A percentile compares a stretch with the other conserved stretches of the same genome.
Evolutionary conservation across 306 rosid genomes (phyloP).

Genomic region (Leucaena leucocephala): DNA sequence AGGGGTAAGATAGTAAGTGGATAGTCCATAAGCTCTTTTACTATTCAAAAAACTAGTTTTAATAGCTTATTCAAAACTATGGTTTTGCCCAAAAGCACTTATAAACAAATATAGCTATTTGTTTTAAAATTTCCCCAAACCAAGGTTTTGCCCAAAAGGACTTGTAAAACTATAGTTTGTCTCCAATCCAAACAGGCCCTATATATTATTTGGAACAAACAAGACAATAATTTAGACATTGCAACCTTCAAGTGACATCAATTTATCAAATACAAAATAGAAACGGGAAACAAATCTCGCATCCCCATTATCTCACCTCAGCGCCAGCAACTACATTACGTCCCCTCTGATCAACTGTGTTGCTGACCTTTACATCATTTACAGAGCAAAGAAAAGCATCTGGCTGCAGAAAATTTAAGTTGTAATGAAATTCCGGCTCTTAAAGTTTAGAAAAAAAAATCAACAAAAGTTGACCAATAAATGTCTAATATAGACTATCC

Average conservation of each 20-base stretch:
- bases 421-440: conserved; percentile 39
- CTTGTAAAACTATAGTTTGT: too few relatives aligned
- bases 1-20: too few relatives aligned
- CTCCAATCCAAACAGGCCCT: too few relatives aligned
- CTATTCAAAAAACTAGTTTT: too few relatives aligned
- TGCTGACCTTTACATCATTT: conserved; percentile 88
- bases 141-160: too few relatives aligned
- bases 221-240: not conserved
- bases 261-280: conserved; percentile 4
- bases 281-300: not conserved
- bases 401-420: conserved; percentile 71
- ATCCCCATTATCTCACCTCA: conserved; percentile 64
- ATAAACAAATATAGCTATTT: too few relatives aligned
- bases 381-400: conserved; percentile 98
- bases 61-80: too few relatives aligned
- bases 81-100: too few relatives aligned
- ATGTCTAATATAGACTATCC: conserved; percentile 16
- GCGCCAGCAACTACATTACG: conserved; percentile 74
- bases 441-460: not conserved
- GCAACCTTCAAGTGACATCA: conserved; percentile 27
- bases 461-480: conserved; percentile 5
- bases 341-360: conserved; percentile 81
- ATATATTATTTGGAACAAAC: conserved; percentile 18
- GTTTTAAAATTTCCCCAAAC: too few relatives aligned
- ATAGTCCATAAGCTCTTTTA: too few relatives aligned